These are phyloP conservation scores for Arthroderma uncinatum DNA, from an alignment of 2,329 filamentous ascomycete genomes.

Conservation along the genomic window DNA sequence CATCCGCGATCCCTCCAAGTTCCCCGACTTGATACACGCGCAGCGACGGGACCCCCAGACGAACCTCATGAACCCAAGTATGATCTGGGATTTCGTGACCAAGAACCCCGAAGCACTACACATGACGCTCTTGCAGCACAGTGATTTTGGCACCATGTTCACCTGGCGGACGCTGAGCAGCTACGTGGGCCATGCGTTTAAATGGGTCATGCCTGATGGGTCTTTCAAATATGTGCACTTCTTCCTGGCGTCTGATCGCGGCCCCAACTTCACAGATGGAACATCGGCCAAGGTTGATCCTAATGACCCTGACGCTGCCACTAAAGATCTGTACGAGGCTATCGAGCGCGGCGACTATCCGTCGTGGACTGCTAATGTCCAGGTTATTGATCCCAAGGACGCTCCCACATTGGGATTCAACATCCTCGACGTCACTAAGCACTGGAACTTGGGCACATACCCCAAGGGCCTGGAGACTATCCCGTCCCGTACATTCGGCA, in stretches of 20 bases:
- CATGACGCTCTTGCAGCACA: constrained; percentile 5
- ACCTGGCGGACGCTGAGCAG: constrained; percentile 6
- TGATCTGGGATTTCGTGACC: constrained; percentile 5
- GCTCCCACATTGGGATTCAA: constrained; percentile 37
- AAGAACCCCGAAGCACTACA: constrained; percentile 5
- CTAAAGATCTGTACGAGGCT: constrained; percentile 49
- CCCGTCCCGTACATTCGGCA: constrained; percentile 40
- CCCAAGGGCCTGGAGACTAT: constrained; percentile 26
- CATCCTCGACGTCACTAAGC: constrained; percentile 48
- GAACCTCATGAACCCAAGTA: constrained; percentile 5
- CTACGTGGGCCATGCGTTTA: constrained; percentile 6
- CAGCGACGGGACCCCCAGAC: constrained; percentile 5
- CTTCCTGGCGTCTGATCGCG: constrained; percentile 30
- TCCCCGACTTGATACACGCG: constrained; percentile 5
- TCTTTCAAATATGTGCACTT: constrained; percentile 52
- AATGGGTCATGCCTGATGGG: constrained; percentile 35
- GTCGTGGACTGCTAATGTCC: constrained; percentile 45
- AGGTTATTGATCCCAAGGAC: constrained; percentile 45
- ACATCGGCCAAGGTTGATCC: constrained; percentile 43
- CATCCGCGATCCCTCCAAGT: constrained; percentile 22
- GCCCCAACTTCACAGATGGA: constrained; percentile 41
- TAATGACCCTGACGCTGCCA: constrained; percentile 48
- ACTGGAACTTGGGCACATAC: constrained; percentile 37
- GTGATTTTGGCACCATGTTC: constrained; percentile 8
- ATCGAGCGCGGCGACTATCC: constrained; percentile 49